Percentiles rank a stretch among this genome's conserved stretches.
phyloP scores from a whole-genome alignment of 2,329 filamentous ascomycete species.

The Exophiala aquamarina region DNA sequence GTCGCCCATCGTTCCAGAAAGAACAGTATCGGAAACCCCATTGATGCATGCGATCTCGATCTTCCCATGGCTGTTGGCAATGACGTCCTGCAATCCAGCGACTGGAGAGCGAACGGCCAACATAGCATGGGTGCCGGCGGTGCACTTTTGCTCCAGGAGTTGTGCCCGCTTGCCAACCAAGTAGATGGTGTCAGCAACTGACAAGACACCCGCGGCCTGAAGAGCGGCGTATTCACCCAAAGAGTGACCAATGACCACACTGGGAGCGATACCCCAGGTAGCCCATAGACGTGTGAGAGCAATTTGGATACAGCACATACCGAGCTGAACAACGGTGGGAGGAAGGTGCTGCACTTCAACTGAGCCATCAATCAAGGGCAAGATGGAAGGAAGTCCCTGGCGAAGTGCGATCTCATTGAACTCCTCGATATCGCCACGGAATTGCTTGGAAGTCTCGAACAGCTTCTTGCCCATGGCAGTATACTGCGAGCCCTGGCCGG shows the following conservation, averaged over 20 bases:
- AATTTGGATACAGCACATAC: slow-evolving; percentile 41
- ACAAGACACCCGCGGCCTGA: slow-evolving; percentile 39
- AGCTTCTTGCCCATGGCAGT: slow-evolving; percentile 38
- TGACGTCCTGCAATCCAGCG: slow-evolving; percentile 32
- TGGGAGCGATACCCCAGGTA: slow-evolving; percentile 38
- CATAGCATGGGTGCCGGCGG: slow-evolving; percentile 45
- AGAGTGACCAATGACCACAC: slow-evolving; percentile 43
- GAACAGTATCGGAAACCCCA: slow-evolving; percentile 43
- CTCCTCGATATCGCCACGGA: slow-evolving; percentile 33
- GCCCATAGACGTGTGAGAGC: slow-evolving; percentile 38
- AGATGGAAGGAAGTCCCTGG: slow-evolving; percentile 38
- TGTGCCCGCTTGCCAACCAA: slow-evolving; percentile 42
- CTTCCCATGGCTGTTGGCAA: slow-evolving; percentile 29
- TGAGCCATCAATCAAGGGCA: slow-evolving; percentile 36
- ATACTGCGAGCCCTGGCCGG: slow-evolving; percentile 42
- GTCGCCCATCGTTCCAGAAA: slow-evolving; percentile 38
- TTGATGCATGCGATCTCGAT: slow-evolving; percentile 43
- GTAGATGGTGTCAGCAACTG: slow-evolving; percentile 39
- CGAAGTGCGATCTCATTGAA: slow-evolving; percentile 35
- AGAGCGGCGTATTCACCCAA: slow-evolving; percentile 44
- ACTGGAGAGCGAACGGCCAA: slow-evolving; percentile 43
- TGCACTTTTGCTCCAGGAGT: slow-evolving; percentile 41
- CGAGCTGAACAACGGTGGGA: slow-evolving; percentile 37
- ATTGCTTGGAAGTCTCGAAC: slow-evolving; percentile 33
- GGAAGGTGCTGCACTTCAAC: slow-evolving; percentile 33